These are phyloP conservation scores for Fraxinus platypoda DNA, from an alignment of 305 asterid species.

Conservation along the genomic window DNA sequence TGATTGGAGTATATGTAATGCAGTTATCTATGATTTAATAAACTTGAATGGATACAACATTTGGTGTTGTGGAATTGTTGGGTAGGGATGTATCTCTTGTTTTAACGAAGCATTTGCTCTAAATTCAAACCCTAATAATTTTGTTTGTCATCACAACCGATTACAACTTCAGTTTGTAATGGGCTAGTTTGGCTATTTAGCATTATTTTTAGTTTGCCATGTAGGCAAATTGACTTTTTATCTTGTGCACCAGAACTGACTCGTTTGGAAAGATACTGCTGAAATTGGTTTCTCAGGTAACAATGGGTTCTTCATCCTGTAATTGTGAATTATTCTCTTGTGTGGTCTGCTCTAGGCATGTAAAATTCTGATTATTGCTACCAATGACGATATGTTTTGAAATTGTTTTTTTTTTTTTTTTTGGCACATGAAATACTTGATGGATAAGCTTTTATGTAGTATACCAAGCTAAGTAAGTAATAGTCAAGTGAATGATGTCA, in stretches of 20 bases:
- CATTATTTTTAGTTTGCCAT: neutral
- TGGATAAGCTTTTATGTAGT: neutral
- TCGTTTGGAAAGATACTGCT: slow-evolving; percentile 13
- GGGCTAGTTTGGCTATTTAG: neutral
- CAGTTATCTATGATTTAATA: neutral
- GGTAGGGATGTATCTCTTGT: neutral
- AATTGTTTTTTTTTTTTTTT: neutral
- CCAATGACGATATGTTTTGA: neutral
- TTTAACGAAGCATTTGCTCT: neutral
- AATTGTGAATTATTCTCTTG: neutral
- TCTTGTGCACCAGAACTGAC: neutral
- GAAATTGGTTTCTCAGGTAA: slow-evolving; percentile 36
- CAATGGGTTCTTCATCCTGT: neutral
- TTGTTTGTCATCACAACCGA: neutral
- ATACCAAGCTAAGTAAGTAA: neutral
- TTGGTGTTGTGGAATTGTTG: neutral
- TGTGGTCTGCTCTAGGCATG: slow-evolving; percentile 3
- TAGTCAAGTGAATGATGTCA: neutral
- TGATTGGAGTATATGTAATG: neutral
- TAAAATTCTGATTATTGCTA: slow-evolving; percentile 1
- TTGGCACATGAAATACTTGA: neutral
- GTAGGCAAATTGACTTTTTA: neutral
- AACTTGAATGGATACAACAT: neutral
- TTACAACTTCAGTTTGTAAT: neutral
- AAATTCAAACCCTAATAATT: neutral